Evolutionary conservation across 768 basidiomycete genomes (phyloP).

Genomic region (Hypholoma sublateritium): DNA sequence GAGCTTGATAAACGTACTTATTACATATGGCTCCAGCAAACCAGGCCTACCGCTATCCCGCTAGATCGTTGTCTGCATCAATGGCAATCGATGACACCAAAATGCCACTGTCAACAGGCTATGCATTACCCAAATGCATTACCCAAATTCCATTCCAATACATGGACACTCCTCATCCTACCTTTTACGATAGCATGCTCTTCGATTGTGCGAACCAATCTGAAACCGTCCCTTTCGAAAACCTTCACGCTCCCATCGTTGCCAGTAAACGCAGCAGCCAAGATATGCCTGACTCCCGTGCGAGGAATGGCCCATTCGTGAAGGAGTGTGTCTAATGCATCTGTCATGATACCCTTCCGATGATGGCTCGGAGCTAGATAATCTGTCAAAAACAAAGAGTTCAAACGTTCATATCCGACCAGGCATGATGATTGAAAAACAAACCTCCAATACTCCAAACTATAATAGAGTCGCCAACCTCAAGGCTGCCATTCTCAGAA

Average conservation of each 20-base stretch:
- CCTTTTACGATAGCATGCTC: conserved; percentile 37
- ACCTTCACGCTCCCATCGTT: conserved; percentile 61
- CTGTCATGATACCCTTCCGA: conserved; percentile 57
- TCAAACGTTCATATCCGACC: background rate
- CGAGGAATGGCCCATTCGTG: conserved; percentile 59
- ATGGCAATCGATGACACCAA: too few species aligned
- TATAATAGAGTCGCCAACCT: conserved; percentile 50
- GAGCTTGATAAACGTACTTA: too few species aligned
- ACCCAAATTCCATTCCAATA: conserved; percentile 32
- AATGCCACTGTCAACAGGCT: too few species aligned
- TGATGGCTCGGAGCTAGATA: conserved; percentile 26
- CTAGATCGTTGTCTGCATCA: too few species aligned
- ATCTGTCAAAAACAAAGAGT: conserved; percentile 17
- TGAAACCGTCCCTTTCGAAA: conserved; percentile 68
- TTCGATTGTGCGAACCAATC: conserved; percentile 35
- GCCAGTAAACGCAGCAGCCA: conserved; percentile 42
- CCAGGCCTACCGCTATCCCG: too few species aligned
- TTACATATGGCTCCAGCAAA: too few species aligned
- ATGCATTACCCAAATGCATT: too few species aligned
- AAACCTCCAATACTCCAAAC: conserved; percentile 31
- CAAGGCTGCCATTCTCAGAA: conserved; percentile 38
- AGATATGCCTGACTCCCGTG: conserved; percentile 52
- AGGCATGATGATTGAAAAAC: background rate
- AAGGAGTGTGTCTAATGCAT: conserved; percentile 51
- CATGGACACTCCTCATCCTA: conserved; percentile 31